Evolutionary conservation across 2,329 filamentous ascomycete species (phyloP).

Genomic region (Arthrobotrys musiformis): DNA sequence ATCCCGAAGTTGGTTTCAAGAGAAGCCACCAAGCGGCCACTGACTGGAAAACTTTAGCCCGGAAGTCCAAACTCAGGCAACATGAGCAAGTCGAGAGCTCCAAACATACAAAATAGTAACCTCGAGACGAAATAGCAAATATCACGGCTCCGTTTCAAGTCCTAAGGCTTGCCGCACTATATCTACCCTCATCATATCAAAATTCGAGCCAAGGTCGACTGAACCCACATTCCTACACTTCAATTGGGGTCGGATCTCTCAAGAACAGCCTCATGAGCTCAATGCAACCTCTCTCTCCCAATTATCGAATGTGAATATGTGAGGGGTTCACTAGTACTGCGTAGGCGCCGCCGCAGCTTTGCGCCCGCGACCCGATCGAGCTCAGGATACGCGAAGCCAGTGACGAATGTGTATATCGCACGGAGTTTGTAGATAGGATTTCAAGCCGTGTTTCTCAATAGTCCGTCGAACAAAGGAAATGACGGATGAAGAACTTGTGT

Average conservation of each 20-base stretch:
- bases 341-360: not conserved
- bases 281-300: too few relatives aligned
- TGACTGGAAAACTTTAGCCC: not conserved
- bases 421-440: not conserved
- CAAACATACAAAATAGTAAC: not conserved
- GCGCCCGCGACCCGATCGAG: not conserved
- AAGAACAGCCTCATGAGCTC: not conserved
- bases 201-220: not conserved
- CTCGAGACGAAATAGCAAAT: conserved; percentile 3
- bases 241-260: not conserved
- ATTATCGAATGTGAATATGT: not conserved
- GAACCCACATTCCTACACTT: not conserved
- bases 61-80: not conserved
- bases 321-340: not conserved
- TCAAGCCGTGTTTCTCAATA: not conserved
- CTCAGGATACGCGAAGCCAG: not conserved
- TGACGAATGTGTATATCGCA: not conserved
- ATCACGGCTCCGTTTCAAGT: conserved; percentile 1
- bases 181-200: conserved; percentile 15
- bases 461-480: not conserved
- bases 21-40: not conserved
- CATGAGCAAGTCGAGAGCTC: not conserved
- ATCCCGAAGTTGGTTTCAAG: not conserved
- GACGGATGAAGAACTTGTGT: not conserved
- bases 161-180: not conserved